Conservation (phyloP, 1,284 basidiomycete species). For the Gymnopus androsaceus region DNA sequence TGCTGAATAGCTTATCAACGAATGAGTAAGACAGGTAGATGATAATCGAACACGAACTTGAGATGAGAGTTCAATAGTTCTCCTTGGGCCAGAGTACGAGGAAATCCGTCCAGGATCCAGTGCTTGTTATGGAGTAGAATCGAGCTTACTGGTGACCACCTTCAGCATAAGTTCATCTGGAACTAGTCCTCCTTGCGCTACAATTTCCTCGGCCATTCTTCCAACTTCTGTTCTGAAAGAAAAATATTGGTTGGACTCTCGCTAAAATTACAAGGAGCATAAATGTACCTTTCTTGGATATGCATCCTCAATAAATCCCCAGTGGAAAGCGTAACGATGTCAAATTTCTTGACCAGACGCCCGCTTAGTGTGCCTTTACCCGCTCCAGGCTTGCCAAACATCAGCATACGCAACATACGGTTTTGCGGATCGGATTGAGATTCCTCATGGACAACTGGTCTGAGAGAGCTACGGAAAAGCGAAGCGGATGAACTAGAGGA, state of each 20-base stretch:
- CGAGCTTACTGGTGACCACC: constrained; percentile 72
- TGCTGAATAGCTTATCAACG: not conserved
- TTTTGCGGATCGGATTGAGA: constrained; percentile 10
- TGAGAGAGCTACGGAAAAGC: constrained; percentile 42
- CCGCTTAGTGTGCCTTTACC: constrained; percentile 80
- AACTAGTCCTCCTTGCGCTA: constrained; percentile 73
- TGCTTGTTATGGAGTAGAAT: constrained; percentile 71
- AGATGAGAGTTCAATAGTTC: constrained; percentile 79
- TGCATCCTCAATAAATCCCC: constrained; percentile 82
- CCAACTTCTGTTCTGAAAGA: constrained; percentile 65
- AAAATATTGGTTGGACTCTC: constrained; percentile 2
- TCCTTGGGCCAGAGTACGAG: constrained; percentile 90
- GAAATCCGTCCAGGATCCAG: constrained; percentile 98
- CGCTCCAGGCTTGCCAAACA: constrained; percentile 82
- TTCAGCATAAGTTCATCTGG: constrained; percentile 80
- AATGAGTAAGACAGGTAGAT: not conserved
- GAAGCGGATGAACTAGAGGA: constrained; percentile 27
- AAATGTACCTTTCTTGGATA: constrained; percentile 62
- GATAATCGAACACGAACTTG: constrained; percentile 46
- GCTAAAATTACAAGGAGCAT: not conserved
- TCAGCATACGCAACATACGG: constrained; percentile 67
- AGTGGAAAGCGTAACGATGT: constrained; percentile 73
- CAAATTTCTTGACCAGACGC: constrained; percentile 74
- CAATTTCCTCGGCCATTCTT: constrained; percentile 70
- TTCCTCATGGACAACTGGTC: constrained; percentile 26